Conservation (phyloP, 2,329 filamentous ascomycete genomes). For the Mariannaea sp. region DNA sequence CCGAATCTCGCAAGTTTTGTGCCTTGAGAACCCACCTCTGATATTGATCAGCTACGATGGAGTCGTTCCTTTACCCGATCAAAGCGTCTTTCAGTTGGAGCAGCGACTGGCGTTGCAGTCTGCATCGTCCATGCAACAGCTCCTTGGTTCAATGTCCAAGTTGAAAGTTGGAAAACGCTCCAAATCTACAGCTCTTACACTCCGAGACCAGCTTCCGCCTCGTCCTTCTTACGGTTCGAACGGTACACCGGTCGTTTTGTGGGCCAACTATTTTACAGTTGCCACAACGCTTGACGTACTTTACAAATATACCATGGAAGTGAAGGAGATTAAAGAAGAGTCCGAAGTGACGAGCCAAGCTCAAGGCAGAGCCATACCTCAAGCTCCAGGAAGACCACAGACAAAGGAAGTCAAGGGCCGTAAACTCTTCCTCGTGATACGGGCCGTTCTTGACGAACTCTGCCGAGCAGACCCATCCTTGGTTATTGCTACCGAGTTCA, state of each 20-base stretch:
- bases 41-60: constrained; percentile 32
- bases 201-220: constrained; percentile 45
- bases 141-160: constrained; percentile 46
- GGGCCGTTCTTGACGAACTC: constrained; percentile 45
- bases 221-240: constrained; percentile 56
- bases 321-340: constrained; percentile 32
- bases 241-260: constrained; percentile 51
- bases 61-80: constrained; percentile 32
- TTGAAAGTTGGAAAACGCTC: constrained; percentile 35
- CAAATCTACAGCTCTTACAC: constrained; percentile 15
- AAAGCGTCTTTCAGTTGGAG: constrained; percentile 45
- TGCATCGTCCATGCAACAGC: constrained; percentile 33
- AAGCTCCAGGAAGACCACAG: constrained; percentile 6
- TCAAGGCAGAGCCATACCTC: constrained; percentile 17
- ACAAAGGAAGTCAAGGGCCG: constrained; percentile 46
- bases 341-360: too few relatives aligned
- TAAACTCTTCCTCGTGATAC: constrained; percentile 51
- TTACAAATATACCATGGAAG: constrained; percentile 53
- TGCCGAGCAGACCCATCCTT: constrained; percentile 37
- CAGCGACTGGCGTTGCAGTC: constrained; percentile 44
- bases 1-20: neutral
- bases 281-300: constrained; percentile 44
- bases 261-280: constrained; percentile 61
- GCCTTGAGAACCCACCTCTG: constrained; percentile 1
- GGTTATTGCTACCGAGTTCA: constrained; percentile 55